These are phyloP conservation scores for Termitomyces sp. DNA, from an alignment of 768 basidiomycete genomes.

Conservation along the genomic window DNA sequence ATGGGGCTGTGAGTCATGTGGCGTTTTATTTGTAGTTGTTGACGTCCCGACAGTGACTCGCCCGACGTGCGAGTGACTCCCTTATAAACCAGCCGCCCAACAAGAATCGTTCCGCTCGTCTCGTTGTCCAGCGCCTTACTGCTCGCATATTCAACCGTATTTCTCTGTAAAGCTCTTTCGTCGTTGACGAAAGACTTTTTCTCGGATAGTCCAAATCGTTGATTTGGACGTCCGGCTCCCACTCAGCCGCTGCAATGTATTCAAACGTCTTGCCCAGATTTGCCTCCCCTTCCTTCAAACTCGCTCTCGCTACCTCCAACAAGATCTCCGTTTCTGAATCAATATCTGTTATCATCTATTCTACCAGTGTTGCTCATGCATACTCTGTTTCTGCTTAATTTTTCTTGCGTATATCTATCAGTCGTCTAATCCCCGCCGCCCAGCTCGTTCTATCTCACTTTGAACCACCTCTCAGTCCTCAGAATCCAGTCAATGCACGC, in stretches of 20 bases:
- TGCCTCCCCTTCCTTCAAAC: slow-evolving; percentile 19
- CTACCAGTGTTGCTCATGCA: slow-evolving; percentile 24
- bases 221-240: slow-evolving; percentile 31
- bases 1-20: slow-evolving; percentile 19
- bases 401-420: slow-evolving; percentile 12
- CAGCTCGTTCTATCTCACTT: slow-evolving; percentile 21
- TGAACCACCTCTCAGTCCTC: slow-evolving; percentile 23
- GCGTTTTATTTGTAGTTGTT: slow-evolving; percentile 16
- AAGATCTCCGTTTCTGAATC: slow-evolving; percentile 13
- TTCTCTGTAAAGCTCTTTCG: slow-evolving; percentile 17
- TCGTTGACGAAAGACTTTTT: slow-evolving; percentile 30
- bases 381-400: slow-evolving; percentile 30
- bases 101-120: neutral
- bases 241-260: slow-evolving; percentile 36
- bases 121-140: neutral
- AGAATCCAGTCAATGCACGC: slow-evolving; percentile 31
- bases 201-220: slow-evolving; percentile 39
- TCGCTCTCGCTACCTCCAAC: slow-evolving; percentile 13
- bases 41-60: slow-evolving; percentile 16
- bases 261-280: slow-evolving; percentile 15
- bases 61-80: slow-evolving; percentile 14
- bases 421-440: slow-evolving; percentile 15
- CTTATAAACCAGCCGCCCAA: neutral
- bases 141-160: slow-evolving; percentile 8
- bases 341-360: slow-evolving; percentile 14